These are phyloP conservation scores for Apium graveolens DNA, from an alignment of 129 eudicot species.

Conservation along the genomic window DNA sequence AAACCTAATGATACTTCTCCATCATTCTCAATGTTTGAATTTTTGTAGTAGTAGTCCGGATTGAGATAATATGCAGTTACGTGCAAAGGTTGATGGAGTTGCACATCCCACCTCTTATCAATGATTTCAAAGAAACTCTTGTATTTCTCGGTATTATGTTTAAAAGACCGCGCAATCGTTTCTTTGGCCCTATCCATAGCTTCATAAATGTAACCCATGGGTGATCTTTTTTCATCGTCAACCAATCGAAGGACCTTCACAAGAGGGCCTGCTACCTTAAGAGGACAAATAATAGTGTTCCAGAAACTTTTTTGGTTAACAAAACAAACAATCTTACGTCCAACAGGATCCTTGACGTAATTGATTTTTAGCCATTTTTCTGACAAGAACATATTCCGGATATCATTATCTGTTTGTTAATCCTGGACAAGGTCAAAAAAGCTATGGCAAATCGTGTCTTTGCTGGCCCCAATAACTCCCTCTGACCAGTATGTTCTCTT, in stretches of 20 bases:
- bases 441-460: background rate
- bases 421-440: background rate
- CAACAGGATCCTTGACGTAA: background rate
- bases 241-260: conserved; percentile 16
- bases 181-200: too few species aligned
- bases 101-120: too few species aligned
- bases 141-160: too few species aligned
- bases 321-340: background rate
- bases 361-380: background rate
- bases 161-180: too few species aligned
- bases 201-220: conserved; percentile 11
- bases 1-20: background rate
- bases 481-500: background rate
- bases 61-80: too few species aligned
- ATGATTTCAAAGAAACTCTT: too few species aligned
- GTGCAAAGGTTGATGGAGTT: too few species aligned
- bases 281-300: conserved; percentile 5
- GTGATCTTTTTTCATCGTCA: conserved; percentile 16
- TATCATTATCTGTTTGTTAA: background rate
- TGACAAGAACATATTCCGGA: conserved; percentile 17
- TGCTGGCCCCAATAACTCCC: background rate
- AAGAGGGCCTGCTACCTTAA: conserved; percentile 19
- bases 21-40: background rate
- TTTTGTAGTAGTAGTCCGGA: too few species aligned
- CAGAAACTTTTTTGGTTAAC: background rate